These are phyloP conservation scores for Zopfochytrium polystomum DNA, from an alignment of 371 early-diverging fungal species.

Conservation along the genomic window DNA sequence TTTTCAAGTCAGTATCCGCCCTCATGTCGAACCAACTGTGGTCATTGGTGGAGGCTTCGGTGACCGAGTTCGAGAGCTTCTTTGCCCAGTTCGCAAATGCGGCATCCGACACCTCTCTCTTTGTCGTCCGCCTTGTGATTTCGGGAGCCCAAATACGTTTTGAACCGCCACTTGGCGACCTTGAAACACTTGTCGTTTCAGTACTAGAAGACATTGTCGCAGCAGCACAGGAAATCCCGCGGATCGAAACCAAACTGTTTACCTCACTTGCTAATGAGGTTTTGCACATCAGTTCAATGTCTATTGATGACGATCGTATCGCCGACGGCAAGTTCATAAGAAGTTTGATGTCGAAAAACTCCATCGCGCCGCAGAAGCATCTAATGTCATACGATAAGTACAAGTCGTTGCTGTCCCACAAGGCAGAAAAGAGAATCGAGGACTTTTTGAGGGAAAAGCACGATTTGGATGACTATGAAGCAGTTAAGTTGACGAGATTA, in stretches of 20 bases:
- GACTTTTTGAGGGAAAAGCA: conserved; percentile 59
- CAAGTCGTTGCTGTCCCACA: conserved; percentile 53
- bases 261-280: conserved; percentile 42
- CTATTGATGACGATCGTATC: conserved; percentile 51
- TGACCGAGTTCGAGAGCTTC: conserved; percentile 48
- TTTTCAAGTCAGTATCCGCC: conserved; percentile 53
- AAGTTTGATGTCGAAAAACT: conserved; percentile 47
- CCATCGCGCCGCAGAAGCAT: conserved; percentile 53
- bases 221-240: conserved; percentile 46
- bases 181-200: conserved; percentile 43
- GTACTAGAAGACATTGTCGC: conserved; percentile 51
- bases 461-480: conserved; percentile 54
- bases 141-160: conserved; percentile 52
- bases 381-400: conserved; percentile 55
- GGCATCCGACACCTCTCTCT: conserved; percentile 40
- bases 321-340: conserved; percentile 48
- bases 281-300: conserved; percentile 42
- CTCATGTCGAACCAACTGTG: conserved; percentile 57
- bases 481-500: conserved; percentile 30
- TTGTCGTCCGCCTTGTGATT: conserved; percentile 44
- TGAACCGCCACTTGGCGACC: conserved; percentile 53
- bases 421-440: conserved; percentile 57
- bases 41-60: conserved; percentile 39
- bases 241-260: conserved; percentile 57
- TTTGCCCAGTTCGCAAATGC: conserved; percentile 41